Evolutionary conservation across 2,329 filamentous ascomycete species (phyloP).

Genomic region (Diplodia mutila): DNA sequence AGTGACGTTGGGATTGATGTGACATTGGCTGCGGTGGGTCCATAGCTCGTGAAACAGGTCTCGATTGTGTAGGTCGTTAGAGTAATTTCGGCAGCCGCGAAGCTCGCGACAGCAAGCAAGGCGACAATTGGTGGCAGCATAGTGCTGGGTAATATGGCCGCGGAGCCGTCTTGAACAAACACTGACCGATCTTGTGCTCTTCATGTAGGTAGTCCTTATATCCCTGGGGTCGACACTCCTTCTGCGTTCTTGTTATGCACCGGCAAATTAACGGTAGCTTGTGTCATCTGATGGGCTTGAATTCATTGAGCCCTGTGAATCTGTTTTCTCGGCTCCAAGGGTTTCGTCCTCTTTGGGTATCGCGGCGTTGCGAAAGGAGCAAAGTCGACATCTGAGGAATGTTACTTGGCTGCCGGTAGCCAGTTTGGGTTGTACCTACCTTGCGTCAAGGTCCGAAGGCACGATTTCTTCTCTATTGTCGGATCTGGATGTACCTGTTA

Average conservation of each 20-base stretch:
- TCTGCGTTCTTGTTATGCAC: neutral
- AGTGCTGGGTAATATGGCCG: neutral
- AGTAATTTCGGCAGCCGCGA: neutral
- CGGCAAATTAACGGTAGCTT: neutral
- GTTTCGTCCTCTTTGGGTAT: neutral
- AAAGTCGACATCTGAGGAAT: neutral
- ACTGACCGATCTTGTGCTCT: neutral
- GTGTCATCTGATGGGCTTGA: neutral
- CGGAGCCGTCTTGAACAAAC: neutral
- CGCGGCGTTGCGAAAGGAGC: neutral
- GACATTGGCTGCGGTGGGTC: neutral
- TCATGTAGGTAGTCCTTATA: neutral
- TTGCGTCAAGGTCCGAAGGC: neutral
- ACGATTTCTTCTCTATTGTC: neutral
- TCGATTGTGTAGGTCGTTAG: neutral
- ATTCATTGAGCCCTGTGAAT: neutral
- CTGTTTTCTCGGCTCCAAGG: neutral
- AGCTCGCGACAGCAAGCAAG: neutral
- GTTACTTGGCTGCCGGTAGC: neutral
- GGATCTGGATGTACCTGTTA: neutral
- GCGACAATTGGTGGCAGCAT: neutral
- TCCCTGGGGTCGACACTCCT: neutral
- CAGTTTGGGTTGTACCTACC: neutral
- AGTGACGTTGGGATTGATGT: neutral
- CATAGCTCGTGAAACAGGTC: slow-evolving; percentile 2